Percentiles rank a stretch among this genome's conserved stretches.
Evolutionary conservation across 176 grass and related monocot species (phyloP).

Genomic region (Triticum urartu): DNA sequence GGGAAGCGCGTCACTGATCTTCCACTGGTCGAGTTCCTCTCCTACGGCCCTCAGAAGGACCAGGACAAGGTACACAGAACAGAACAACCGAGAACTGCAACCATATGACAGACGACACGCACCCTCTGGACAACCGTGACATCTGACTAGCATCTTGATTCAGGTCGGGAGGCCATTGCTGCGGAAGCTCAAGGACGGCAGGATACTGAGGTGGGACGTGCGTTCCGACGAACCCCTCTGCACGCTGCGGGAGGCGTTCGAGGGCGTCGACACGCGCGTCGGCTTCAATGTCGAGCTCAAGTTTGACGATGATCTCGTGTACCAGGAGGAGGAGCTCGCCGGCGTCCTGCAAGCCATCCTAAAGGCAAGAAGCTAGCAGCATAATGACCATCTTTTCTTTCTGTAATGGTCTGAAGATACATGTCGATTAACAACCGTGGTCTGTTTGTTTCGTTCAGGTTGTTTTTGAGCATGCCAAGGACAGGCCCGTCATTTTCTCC

Average conservation of each 20-base stretch:
- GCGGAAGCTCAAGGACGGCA: conserved; percentile 74
- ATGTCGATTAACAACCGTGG: neutral
- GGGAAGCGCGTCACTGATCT: conserved; percentile 59
- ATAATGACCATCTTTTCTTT: neutral
- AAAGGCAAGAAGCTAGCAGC: conserved; percentile 24
- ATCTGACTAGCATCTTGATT: neutral
- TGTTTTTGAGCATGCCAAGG: conserved; percentile 43
- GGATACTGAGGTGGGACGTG: conserved; percentile 59
- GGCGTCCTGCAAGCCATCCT: conserved; percentile 39
- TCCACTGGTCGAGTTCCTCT: conserved; percentile 57
- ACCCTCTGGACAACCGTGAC: neutral
- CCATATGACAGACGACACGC: no score
- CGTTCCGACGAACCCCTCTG: conserved; percentile 49
- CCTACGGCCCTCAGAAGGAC: conserved; percentile 66
- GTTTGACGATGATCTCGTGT: conserved; percentile 53
- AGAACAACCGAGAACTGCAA: neutral
- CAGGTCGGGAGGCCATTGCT: conserved; percentile 60
- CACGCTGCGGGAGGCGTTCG: conserved; percentile 67
- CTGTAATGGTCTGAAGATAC: neutral
- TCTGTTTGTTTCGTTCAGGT: conserved; percentile 33
- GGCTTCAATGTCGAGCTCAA: conserved; percentile 91
- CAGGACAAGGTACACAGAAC: conserved; percentile 34
- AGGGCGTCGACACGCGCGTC: conserved; percentile 44
- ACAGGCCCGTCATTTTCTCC: conserved; percentile 71
- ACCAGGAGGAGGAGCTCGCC: conserved; percentile 50